These are phyloP conservation scores for Plicaturopsis crispa DNA, from an alignment of 768 basidiomycete genomes.

Conservation along the genomic window DNA sequence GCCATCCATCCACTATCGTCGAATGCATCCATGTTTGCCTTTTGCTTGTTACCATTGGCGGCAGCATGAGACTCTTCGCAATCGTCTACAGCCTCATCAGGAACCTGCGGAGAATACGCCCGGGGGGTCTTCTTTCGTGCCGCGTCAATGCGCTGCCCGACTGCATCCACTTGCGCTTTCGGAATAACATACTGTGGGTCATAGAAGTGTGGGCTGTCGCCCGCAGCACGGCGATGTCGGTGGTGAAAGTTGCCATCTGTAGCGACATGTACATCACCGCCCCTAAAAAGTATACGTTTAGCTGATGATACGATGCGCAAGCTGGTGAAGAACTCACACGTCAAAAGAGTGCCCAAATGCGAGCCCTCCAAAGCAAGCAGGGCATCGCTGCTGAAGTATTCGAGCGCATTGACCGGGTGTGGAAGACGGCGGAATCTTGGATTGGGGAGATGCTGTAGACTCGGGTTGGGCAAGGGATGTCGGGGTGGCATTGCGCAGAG, in stretches of 20 bases:
- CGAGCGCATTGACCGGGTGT: neutral
- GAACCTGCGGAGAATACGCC: constrained; percentile 3
- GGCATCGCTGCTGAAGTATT: constrained; percentile 3
- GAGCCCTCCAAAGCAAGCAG: constrained; percentile 4
- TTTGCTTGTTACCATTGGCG: constrained; percentile 5
- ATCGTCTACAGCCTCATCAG: constrained; percentile 16
- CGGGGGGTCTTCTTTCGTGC: constrained; percentile 6
- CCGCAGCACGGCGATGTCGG: constrained; percentile 11
- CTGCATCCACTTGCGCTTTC: constrained; percentile 13
- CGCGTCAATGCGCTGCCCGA: constrained; percentile 11
- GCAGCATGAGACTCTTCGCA: constrained; percentile 13
- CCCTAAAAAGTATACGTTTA: constrained; percentile 3
- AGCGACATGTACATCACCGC: constrained; percentile 13
- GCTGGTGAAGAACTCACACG: neutral
- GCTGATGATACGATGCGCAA: neutral
- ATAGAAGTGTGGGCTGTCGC: constrained; percentile 16
- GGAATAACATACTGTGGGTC: constrained; percentile 14
- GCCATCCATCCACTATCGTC: constrained; percentile 18
- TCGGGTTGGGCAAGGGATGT: neutral
- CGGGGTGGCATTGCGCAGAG: neutral
- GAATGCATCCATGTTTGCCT: constrained; percentile 1
- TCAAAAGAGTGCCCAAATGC: neutral
- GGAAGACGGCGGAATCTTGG: neutral
- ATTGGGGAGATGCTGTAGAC: neutral
- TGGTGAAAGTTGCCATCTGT: constrained; percentile 21